Percentiles rank a stretch among this genome's conserved stretches.
Evolutionary conservation across 352 stramenopile species (phyloP).

Genomic region (Globisporangium polare): DNA sequence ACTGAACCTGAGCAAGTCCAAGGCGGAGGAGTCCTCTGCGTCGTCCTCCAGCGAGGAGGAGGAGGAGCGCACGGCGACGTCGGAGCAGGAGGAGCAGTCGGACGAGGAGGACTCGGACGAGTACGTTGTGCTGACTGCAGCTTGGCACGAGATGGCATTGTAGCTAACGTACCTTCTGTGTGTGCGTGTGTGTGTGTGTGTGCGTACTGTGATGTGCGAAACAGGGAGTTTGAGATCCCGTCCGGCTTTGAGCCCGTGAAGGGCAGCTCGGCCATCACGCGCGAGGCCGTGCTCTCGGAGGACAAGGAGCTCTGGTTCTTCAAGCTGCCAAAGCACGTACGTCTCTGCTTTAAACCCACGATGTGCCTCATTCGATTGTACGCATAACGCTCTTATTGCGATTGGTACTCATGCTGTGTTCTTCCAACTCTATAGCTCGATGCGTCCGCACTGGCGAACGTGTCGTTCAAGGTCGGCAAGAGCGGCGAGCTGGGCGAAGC

Average conservation of each 20-base stretch:
- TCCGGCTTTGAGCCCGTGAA: slow-evolving; percentile 63
- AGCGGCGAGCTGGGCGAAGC: slow-evolving; percentile 23
- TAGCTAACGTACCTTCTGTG: background rate
- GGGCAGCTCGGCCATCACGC: slow-evolving; percentile 51
- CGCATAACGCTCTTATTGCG: background rate
- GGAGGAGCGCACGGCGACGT: slow-evolving; percentile 17
- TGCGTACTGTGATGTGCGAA: background rate
- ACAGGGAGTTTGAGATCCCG: slow-evolving; percentile 80
- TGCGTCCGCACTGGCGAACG: slow-evolving; percentile 59
- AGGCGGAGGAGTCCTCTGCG: slow-evolving; percentile 31
- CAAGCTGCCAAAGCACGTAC: slow-evolving; percentile 76
- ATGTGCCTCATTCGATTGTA: background rate
- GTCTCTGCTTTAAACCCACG: slow-evolving; percentile 15
- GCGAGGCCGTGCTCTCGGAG: slow-evolving; percentile 53
- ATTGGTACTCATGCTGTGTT: too few species aligned
- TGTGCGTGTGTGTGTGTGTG: slow-evolving; percentile 1
- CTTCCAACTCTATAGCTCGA: too few species aligned
- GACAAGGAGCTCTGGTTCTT: slow-evolving; percentile 87
- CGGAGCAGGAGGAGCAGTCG: slow-evolving; percentile 25
- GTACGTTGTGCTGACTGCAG: slow-evolving; percentile 26
- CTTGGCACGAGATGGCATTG: background rate
- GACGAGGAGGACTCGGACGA: slow-evolving; percentile 54
- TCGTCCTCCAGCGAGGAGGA: slow-evolving; percentile 41
- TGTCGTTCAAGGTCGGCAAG: slow-evolving; percentile 62
- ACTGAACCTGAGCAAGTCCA: slow-evolving; percentile 58